A percentile compares a stretch with the other conserved stretches of the same genome.
Evolutionary conservation across 495 filamentous ascomycete genomes (phyloP).

Genomic region (Penicillium diatomitis): DNA sequence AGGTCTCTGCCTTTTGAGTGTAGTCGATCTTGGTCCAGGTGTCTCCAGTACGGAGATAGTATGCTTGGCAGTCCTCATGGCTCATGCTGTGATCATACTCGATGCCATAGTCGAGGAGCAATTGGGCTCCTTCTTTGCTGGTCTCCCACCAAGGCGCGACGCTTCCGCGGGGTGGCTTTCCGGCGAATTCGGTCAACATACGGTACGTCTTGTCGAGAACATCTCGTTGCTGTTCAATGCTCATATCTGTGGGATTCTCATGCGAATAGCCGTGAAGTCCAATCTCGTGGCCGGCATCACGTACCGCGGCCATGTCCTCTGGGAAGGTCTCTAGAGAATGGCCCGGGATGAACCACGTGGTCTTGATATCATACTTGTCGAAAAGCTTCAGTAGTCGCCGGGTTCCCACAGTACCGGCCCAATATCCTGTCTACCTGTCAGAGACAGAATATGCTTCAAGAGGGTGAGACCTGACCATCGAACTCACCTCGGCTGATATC

Average conservation of each 20-base stretch:
- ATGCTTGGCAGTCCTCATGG: constrained; percentile 57
- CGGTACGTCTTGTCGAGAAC: constrained; percentile 70
- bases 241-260: constrained; percentile 69
- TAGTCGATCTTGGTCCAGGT: constrained; percentile 54
- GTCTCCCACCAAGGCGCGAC: constrained; percentile 62
- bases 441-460: neutral
- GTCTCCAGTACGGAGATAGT: constrained; percentile 51
- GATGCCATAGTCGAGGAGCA: constrained; percentile 59
- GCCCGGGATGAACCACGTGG: constrained; percentile 76
- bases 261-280: constrained; percentile 68
- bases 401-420: constrained; percentile 63
- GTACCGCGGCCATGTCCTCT: constrained; percentile 60
- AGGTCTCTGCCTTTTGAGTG: constrained; percentile 46
- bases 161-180: constrained; percentile 62
- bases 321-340: constrained; percentile 74
- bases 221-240: constrained; percentile 63
- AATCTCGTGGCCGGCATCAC: constrained; percentile 72
- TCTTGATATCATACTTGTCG: constrained; percentile 69
- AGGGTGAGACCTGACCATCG: neutral
- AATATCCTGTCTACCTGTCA: constrained; percentile 42
- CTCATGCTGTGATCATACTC: constrained; percentile 61
- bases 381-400: constrained; percentile 64
- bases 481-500: constrained; percentile 51
- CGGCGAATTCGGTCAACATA: constrained; percentile 62
- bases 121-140: constrained; percentile 51